phyloP scores from a whole-genome alignment of 2,329 filamentous ascomycete species.

The Xylaria multiplex region DNA sequence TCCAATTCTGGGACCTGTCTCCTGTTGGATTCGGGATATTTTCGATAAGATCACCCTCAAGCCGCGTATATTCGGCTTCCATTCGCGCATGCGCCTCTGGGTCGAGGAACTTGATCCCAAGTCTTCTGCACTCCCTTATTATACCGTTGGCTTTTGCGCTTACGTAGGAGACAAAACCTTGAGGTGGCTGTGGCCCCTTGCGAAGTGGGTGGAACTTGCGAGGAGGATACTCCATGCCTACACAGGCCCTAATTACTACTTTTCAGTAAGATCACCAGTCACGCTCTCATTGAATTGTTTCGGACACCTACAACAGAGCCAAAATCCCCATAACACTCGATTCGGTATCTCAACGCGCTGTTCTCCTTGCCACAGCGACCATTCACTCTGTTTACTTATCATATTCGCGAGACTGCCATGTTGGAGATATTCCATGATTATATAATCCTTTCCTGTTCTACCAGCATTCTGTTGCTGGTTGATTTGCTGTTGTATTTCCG shows the following conservation, averaged over 20 bases:
- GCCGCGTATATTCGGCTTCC: neutral
- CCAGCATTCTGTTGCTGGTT: neutral
- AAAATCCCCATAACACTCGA: constrained; percentile 37
- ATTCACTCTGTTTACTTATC: constrained; percentile 26
- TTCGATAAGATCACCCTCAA: constrained; percentile 36
- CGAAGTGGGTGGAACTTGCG: constrained; percentile 38
- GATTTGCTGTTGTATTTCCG: neutral
- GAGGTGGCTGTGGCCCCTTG: constrained; percentile 6
- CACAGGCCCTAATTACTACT: constrained; percentile 39
- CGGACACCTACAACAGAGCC: constrained; percentile 39
- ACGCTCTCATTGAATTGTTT: neutral
- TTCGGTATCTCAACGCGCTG: constrained; percentile 22
- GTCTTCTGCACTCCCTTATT: constrained; percentile 10
- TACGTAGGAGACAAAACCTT: neutral
- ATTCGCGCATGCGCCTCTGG: neutral
- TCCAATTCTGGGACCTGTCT: constrained; percentile 12
- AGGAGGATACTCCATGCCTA: constrained; percentile 42
- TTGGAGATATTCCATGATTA: constrained; percentile 39
- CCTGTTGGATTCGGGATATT: constrained; percentile 15
- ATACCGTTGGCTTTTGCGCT: constrained; percentile 9
- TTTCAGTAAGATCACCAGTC: constrained; percentile 6
- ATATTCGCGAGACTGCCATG: constrained; percentile 37
- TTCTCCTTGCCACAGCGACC: neutral
- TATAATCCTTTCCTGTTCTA: constrained; percentile 20
- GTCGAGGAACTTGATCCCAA: constrained; percentile 8